Percentiles rank a stretch among this genome's conserved stretches.
Conservation (phyloP, 164 flowering plant species). For the Magnolia changhungtana region DNA sequence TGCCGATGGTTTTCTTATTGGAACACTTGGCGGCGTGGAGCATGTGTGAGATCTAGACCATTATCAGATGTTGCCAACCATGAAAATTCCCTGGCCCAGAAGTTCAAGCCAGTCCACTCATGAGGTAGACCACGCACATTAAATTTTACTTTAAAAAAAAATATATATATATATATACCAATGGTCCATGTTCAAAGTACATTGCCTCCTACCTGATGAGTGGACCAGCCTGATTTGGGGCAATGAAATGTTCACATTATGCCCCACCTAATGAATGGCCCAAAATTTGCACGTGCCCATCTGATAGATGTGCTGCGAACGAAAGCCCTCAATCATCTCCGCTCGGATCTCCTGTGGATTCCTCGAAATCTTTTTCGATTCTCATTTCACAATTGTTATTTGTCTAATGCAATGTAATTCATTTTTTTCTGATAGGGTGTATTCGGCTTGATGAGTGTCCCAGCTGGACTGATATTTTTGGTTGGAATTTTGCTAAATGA, state of each 20-base stretch:
- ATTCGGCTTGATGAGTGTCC: conserved; percentile 67
- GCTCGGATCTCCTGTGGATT: background rate
- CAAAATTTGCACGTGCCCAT: background rate
- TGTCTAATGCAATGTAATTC: conserved; percentile 6
- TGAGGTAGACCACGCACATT: background rate
- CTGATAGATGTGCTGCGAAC: background rate
- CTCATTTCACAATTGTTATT: background rate
- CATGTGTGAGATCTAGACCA: too few species aligned
- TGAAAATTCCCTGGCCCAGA: background rate
- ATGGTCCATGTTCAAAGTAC: background rate
- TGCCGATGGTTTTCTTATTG: too few species aligned
- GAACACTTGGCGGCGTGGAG: too few species aligned
- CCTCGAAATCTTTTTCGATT: background rate
- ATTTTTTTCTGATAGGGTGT: conserved; percentile 58
- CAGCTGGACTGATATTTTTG: conserved; percentile 54
- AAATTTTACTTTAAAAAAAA: too few species aligned
- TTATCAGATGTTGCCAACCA: background rate
- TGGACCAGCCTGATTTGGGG: too few species aligned
- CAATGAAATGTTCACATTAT: too few species aligned
- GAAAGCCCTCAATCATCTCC: background rate
- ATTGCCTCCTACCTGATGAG: background rate
- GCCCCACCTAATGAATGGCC: background rate
- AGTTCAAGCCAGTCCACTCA: background rate
- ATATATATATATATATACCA: too few species aligned
- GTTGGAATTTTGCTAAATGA: conserved; percentile 70